Percentiles rank a stretch among this genome's conserved stretches.
Evolutionary conservation across 306 rosid species (phyloP).

Genomic region (Begonia fuchsioides): DNA sequence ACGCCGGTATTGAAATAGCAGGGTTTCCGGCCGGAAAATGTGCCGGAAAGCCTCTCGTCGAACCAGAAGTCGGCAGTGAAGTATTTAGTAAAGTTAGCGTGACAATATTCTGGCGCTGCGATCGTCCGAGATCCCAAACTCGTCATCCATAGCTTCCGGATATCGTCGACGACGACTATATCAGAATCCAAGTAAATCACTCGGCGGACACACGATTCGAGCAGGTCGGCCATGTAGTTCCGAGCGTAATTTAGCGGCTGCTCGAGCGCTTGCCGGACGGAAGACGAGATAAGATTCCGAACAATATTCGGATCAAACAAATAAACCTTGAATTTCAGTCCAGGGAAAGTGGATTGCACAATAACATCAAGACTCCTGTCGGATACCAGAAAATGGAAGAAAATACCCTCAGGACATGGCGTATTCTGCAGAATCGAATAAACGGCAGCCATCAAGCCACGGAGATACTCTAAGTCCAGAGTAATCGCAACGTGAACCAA

Average conservation of each 20-base stretch:
- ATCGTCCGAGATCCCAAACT: constrained; percentile 27
- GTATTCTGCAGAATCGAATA: constrained; percentile 66
- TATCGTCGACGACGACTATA: constrained; percentile 61
- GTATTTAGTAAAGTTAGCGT: constrained; percentile 54
- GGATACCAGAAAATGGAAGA: constrained; percentile 74
- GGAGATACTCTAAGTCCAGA: constrained; percentile 52
- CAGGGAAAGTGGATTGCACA: constrained; percentile 41
- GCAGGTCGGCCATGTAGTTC: constrained; percentile 65
- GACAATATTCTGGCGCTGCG: constrained; percentile 90
- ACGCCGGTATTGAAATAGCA: constrained; percentile 97
- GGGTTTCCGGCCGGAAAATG: constrained; percentile 31
- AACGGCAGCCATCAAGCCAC: constrained; percentile 74
- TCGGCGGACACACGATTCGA: constrained; percentile 53
- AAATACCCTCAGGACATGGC: constrained; percentile 62
- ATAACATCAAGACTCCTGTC: constrained; percentile 36
- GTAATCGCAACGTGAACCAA: constrained; percentile 75
- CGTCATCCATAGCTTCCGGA: constrained; percentile 44
- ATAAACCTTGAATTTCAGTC: constrained; percentile 44
- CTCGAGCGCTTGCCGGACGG: constrained; percentile 68
- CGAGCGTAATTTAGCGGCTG: constrained; percentile 83
- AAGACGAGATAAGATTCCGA: constrained; percentile 50
- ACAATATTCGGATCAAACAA: constrained; percentile 36
- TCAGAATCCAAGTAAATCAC: constrained; percentile 84
- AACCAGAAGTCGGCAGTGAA: constrained; percentile 64
- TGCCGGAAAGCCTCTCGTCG: constrained; percentile 28